phyloP scores from a whole-genome alignment of 2,329 filamentous ascomycete genomes.

The Madurella mycetomatis region DNA sequence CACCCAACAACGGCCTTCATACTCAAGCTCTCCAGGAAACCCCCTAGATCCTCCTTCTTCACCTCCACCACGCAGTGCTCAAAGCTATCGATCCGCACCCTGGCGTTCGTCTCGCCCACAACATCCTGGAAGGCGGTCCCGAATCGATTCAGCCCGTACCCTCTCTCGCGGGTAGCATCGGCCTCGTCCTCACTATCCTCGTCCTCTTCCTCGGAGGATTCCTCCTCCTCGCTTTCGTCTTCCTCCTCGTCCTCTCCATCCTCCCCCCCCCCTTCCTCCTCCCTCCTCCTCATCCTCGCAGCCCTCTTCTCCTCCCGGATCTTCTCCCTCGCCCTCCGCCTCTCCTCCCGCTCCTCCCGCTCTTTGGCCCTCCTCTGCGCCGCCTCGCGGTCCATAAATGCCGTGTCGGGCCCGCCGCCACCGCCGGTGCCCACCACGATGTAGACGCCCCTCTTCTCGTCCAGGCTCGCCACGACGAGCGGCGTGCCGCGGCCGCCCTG shows the following conservation, averaged over 20 bases:
- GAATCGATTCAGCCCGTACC: constrained; percentile 81
- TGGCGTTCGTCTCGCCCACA: constrained; percentile 80
- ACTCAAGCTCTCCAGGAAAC: constrained; percentile 87
- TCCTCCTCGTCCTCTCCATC: constrained; percentile 49
- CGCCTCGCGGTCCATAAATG: constrained; percentile 63
- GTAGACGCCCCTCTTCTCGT: constrained; percentile 83
- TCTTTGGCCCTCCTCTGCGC: constrained; percentile 60
- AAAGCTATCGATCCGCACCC: constrained; percentile 91
- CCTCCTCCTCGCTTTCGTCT: constrained; percentile 36
- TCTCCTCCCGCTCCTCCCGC: constrained; percentile 58
- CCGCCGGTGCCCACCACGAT: constrained; percentile 90
- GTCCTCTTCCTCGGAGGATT: constrained; percentile 40
- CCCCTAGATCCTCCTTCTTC: constrained; percentile 87
- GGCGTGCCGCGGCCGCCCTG: constrained; percentile 72
- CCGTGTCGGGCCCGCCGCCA: constrained; percentile 70
- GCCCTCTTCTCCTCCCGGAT: constrained; percentile 56
- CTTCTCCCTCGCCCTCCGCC: constrained; percentile 53
- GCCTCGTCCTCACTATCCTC: constrained; percentile 44
- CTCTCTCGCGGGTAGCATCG: constrained; percentile 47
- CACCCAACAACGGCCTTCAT: constrained; percentile 78
- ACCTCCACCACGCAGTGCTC: constrained; percentile 97
- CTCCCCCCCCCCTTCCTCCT: constrained; percentile 39
- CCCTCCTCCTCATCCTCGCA: constrained; percentile 58
- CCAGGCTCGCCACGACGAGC: constrained; percentile 82
- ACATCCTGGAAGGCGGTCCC: constrained; percentile 95